phyloP scores from a whole-genome alignment of 805 yeast genomes.

The Metschnikowia shivogae region DNA sequence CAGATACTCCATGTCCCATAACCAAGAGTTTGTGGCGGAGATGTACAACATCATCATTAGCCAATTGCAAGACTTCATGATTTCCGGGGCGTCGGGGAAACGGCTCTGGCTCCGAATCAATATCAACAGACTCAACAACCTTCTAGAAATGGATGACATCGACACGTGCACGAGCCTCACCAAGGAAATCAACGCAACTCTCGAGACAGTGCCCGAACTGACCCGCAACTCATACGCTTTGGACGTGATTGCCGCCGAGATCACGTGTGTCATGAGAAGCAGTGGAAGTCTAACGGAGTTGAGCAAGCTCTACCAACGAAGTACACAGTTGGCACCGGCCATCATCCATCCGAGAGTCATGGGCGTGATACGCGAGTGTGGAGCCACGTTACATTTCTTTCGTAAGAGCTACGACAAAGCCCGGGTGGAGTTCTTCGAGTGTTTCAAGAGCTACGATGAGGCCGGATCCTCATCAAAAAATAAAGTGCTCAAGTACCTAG shows the following conservation, averaged over 20 bases:
- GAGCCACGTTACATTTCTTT: constrained; percentile 64
- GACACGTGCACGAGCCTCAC: constrained; percentile 34
- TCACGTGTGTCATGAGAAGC: constrained; percentile 43
- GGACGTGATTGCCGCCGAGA: constrained; percentile 66
- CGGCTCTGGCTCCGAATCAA: constrained; percentile 48
- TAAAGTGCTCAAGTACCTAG: constrained; percentile 55
- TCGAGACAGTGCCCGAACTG: constrained; percentile 40
- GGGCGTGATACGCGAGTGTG: constrained; percentile 74
- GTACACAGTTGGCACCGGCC: constrained; percentile 46
- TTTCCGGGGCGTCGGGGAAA: constrained; percentile 17
- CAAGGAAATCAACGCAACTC: constrained; percentile 31
- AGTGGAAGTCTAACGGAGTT: constrained; percentile 34
- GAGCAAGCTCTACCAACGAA: constrained; percentile 45
- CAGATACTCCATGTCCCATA: constrained; percentile 28
- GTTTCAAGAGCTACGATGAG: constrained; percentile 42
- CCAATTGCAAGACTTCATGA: constrained; percentile 19
- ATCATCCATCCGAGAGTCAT: constrained; percentile 72
- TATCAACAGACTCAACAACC: constrained; percentile 39
- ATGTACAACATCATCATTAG: constrained; percentile 30
- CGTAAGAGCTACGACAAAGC: constrained; percentile 57
- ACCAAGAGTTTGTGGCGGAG: constrained; percentile 25
- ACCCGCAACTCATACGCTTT: constrained; percentile 46
- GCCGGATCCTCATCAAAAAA: constrained; percentile 47
- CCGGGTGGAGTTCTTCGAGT: constrained; percentile 56
- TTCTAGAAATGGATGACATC: constrained; percentile 28